Evolutionary conservation across 2,329 filamentous ascomycete genomes (phyloP), one percentile per base, ranked within the genome.

Genomic region (Orbilia quercus): DNA sequence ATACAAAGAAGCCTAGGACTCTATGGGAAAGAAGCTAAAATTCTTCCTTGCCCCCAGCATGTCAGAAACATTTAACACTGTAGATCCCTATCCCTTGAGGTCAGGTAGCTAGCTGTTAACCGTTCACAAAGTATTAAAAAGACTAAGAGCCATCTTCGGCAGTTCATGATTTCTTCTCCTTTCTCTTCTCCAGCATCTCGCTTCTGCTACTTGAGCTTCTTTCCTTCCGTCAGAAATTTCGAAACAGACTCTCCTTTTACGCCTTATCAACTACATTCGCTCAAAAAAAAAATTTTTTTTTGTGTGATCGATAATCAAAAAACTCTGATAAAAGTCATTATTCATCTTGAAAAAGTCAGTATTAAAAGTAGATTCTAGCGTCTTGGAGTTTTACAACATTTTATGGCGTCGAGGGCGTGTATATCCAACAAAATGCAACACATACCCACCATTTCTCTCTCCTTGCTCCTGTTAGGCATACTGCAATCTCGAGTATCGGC

Each of bases 361-460:
- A 9, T 42, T 36, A 36, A 7, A 6, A 14, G 7, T 6, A 36
- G 34, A 6, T 14, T n/a, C 12, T n/a, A 14, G 16, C 38, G 16
- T 42, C 38, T 42, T 18, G 16, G 38, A 42, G 2, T 23, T 16
- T 28, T 22, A n/a, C 38, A 58, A n/a, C 14, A 20, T 3, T n/a
- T n/a, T 31, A 9, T 63, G 59, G 54, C 59, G 50, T 48, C 36
- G 36, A 42, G 18, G 36, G 6, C 7, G 53, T 44, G 51, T 47
- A 48, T 57, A 71, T 38, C 34, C 66, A 58, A 55, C 48, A 71
- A 18, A 7, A 70, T 71, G 66, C 66, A 71, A 71, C 66, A 31
- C 66, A 71, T 58, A 48, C 42, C 66, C 14, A 71, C 44, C 40
- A 14, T 71, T 12, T 62, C 65, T n/a, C 22, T 70, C 14, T 38